phyloP scores from a whole-genome alignment of 257 asterid genomes.

The Craterostigma plantagineum region DNA sequence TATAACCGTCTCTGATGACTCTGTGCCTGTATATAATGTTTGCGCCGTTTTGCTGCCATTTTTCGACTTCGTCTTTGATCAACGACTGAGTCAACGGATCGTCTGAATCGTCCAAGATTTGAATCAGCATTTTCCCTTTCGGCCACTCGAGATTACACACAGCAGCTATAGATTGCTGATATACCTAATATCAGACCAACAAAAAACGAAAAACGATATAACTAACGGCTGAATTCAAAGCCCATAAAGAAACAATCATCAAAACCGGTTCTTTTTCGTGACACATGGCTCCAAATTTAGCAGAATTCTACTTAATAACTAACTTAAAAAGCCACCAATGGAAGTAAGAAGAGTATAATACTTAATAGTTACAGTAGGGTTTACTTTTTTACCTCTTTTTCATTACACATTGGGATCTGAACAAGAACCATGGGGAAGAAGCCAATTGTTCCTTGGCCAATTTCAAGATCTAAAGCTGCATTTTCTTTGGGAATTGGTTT shows the following conservation, averaged over 20 bases:
- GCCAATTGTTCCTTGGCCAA: conserved; percentile 36
- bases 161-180: conserved; percentile 82
- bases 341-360: neutral
- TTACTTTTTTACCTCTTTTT: conserved; percentile 48
- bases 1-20: conserved; percentile 80
- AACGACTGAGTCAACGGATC: conserved; percentile 45
- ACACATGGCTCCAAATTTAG: no score
- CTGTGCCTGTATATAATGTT: conserved; percentile 76
- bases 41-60: conserved; percentile 72
- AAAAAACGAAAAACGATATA: neutral
- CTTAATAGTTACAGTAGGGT: neutral
- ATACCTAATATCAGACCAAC: conserved; percentile 39
- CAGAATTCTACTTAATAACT: neutral
- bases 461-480: conserved; percentile 40
- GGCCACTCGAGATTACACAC: conserved; percentile 92
- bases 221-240: neutral
- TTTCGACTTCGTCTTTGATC: conserved; percentile 68
- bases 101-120: conserved; percentile 81
- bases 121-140: conserved; percentile 56
- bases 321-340: neutral
- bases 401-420: conserved; percentile 99
- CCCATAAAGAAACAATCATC: no score
- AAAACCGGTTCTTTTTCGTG: no score
- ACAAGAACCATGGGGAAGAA: conserved; percentile 91
- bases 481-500: conserved; percentile 45